Base-by-base conservation (phyloP, 163 green algal species). In the Scenedesmus sp. region DNA sequence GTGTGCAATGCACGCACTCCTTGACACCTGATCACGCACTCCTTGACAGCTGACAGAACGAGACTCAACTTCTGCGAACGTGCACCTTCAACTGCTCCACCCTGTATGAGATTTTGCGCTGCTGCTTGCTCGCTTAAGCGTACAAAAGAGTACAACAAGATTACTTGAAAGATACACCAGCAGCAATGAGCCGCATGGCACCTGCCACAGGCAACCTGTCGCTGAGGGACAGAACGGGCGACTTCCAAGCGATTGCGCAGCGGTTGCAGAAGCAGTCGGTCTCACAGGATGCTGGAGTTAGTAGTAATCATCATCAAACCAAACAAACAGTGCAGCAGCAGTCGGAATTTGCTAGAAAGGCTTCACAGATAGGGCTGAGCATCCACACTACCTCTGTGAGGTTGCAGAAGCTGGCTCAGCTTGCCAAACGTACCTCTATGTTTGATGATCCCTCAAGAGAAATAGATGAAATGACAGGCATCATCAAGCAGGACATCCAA, bases 401-500 rank as follows among this genome's bases (percentile, higher is more conserved):
- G 92, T 96, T 99, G 43, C 94, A 97, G 70, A 97, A 97, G 90
- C 96, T 99, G 18, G 95, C 97, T 7, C 96, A 98, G 95, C 96
- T 99, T 30, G 98, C 98, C 1, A 99, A 99, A 93, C 96, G 97
- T 30, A 99, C 97, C 22, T 98, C 96, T 24, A 99, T 98, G 94
- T 99, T 99, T 94, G 98, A 99, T 91, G 98, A 99, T 92, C 97
- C 97, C 0, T 95, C 97, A n/a, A 82, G 94, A 73, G 97, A 99
- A 93, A 98, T 99, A 89, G 95, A 98, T 85, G 97, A 99, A 88
- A 93, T 99, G 30, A 99, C 97, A 7, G 96, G 92, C 22, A 91
- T 98, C 78, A 97, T 99, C 79, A 99, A 99, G 94, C 93, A 97
- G 90, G 98, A 99, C 94, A 99, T 99, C 86, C 95, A 98, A 91